phyloP scores from a whole-genome alignment of 176 grass and related monocot species.

The Cymbopogon citratus region DNA sequence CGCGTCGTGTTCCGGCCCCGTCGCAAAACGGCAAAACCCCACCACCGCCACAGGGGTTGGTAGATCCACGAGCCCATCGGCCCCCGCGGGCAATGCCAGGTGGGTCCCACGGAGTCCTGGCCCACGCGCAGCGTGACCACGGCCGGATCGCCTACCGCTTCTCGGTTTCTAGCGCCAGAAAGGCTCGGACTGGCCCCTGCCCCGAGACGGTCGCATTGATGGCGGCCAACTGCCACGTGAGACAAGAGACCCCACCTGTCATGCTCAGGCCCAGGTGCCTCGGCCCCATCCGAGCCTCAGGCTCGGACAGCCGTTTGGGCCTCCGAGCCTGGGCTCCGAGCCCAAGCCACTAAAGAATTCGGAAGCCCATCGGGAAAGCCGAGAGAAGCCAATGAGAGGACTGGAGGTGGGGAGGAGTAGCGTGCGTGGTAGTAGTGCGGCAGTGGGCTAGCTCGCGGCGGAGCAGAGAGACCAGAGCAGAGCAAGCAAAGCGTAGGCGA shows the following conservation, averaged over 20 bases:
- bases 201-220: constrained; percentile 19
- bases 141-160: neutral
- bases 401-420: neutral
- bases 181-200: neutral
- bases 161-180: neutral
- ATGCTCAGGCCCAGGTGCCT: rapidly evolving
- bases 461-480: neutral
- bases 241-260: neutral
- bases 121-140: neutral
- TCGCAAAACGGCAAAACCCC: neutral
- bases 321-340: constrained; percentile 14
- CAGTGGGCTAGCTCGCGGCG: neutral
- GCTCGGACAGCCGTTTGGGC: constrained; percentile 74
- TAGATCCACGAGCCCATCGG: neutral
- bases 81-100: neutral
- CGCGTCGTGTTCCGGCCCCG: neutral
- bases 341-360: constrained; percentile 15
- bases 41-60: neutral
- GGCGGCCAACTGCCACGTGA: constrained; percentile 22
- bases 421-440: neutral
- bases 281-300: constrained; percentile 42
- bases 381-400: neutral
- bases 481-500: neutral
- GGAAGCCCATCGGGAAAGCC: neutral
- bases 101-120: rapidly evolving